A percentile compares a stretch with the other conserved stretches of the same genome.
phyloP scores from a whole-genome alignment of 352 stramenopile species.

The Globisporangium lucens region DNA sequence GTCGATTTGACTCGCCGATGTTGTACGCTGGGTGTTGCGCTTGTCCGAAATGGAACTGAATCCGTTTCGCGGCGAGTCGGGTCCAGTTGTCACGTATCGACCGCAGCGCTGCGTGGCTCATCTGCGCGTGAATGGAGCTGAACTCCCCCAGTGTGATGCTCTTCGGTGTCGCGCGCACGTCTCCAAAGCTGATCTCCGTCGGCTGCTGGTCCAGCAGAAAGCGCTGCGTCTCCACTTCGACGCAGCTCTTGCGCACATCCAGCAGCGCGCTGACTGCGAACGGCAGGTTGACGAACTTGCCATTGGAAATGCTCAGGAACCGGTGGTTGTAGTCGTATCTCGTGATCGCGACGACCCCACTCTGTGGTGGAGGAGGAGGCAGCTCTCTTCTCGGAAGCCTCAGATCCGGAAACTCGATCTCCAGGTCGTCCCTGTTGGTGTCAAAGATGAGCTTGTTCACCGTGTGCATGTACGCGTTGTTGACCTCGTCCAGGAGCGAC shows the following conservation, averaged over 20 bases:
- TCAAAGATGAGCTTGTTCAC: slow-evolving; percentile 94
- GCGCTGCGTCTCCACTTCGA: slow-evolving; percentile 55
- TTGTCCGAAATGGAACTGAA: slow-evolving; percentile 59
- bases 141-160: slow-evolving; percentile 80
- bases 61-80: slow-evolving; percentile 62
- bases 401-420: slow-evolving; percentile 53
- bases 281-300: slow-evolving; percentile 66
- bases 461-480: slow-evolving; percentile 88
- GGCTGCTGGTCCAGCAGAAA: slow-evolving; percentile 71
- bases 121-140: slow-evolving; percentile 56
- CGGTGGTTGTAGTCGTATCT: slow-evolving; percentile 71
- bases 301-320: slow-evolving; percentile 51
- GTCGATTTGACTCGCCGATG: slow-evolving; percentile 56
- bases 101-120: slow-evolving; percentile 64
- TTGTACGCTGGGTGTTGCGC: slow-evolving; percentile 62
- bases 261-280: slow-evolving; percentile 73
- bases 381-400: slow-evolving; percentile 29
- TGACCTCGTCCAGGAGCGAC: slow-evolving; percentile 85
- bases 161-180: slow-evolving; percentile 36
- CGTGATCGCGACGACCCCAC: slow-evolving; percentile 47
- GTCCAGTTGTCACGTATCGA: slow-evolving; percentile 84
- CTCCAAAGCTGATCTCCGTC: slow-evolving; percentile 62
- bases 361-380: slow-evolving; percentile 31
- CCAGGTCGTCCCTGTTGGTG: slow-evolving; percentile 61
- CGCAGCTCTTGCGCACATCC: slow-evolving; percentile 66